Evolutionary conservation across 352 stramenopile species (phyloP).

Genomic region (Phytophthora palmivora): DNA sequence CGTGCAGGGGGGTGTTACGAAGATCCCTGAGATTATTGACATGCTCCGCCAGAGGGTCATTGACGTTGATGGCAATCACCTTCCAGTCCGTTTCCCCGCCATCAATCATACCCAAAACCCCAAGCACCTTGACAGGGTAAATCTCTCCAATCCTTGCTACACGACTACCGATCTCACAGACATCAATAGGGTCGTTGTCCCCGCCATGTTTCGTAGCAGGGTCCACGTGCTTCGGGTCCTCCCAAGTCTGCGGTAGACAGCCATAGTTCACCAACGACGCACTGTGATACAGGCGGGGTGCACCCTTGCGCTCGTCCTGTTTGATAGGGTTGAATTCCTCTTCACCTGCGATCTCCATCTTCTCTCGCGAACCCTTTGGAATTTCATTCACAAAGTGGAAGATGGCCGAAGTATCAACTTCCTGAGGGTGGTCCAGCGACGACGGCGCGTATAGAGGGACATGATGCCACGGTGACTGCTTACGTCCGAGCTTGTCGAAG

Average conservation of each 20-base stretch:
- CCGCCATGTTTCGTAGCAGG: slow-evolving; percentile 90
- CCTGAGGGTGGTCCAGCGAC: slow-evolving; percentile 39
- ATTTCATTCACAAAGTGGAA: slow-evolving; percentile 97
- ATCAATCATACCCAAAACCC: slow-evolving; percentile 99
- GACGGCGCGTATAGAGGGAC: slow-evolving; percentile 82
- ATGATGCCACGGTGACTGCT: slow-evolving; percentile 94
- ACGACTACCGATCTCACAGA: slow-evolving; percentile 97
- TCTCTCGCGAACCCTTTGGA: slow-evolving; percentile 84
- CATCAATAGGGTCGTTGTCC: slow-evolving; percentile 99
- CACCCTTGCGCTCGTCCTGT: slow-evolving; percentile 98
- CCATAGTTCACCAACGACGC: slow-evolving; percentile 97
- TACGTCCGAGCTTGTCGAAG: slow-evolving; percentile 70
- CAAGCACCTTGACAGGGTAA: slow-evolving; percentile 97
- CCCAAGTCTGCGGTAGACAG: slow-evolving; percentile 99
- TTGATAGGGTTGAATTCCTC: slow-evolving; percentile 95
- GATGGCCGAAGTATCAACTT: slow-evolving; percentile 47
- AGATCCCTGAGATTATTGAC: slow-evolving; percentile 95
- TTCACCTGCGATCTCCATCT: slow-evolving; percentile 95
- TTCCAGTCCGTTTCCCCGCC: slow-evolving; percentile 99
- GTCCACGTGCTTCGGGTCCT: slow-evolving; percentile 97
- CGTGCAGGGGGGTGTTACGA: slow-evolving; percentile 69
- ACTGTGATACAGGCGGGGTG: slow-evolving; percentile 91
- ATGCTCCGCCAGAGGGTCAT: slow-evolving; percentile 95
- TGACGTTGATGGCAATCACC: slow-evolving; percentile 96
- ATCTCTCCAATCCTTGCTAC: slow-evolving; percentile 92